A percentile compares a stretch with the other conserved stretches of the same genome.
Conservation (phyloP, 2,329 filamentous ascomycete genomes). For the Lachnum nothofagi region DNA sequence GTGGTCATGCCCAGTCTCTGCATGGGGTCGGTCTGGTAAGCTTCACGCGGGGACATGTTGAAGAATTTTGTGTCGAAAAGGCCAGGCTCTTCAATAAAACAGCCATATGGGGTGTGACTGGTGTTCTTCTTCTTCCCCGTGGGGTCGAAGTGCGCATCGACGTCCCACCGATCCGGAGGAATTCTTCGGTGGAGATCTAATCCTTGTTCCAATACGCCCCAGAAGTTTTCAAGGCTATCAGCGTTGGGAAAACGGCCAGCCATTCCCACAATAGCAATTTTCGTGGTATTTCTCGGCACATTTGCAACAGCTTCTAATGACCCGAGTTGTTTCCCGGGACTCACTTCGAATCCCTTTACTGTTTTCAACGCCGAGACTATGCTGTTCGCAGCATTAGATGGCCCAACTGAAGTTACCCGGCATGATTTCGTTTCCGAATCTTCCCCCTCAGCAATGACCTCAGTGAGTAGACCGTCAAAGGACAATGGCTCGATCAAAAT, state of each 20-base stretch:
- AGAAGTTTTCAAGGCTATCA: conserved; percentile 64
- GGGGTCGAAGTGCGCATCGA: conserved; percentile 64
- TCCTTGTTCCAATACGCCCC: conserved; percentile 69
- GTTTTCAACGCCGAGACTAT: not conserved
- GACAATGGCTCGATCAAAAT: conserved; percentile 47
- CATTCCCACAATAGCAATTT: conserved; percentile 76
- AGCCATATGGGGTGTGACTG: conserved; percentile 69
- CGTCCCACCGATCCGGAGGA: conserved; percentile 68
- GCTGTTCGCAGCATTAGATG: not conserved
- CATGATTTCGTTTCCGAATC: conserved; percentile 38
- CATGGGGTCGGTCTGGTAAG: conserved; percentile 75
- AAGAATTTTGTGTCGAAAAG: conserved; percentile 80
- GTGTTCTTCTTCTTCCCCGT: conserved; percentile 71
- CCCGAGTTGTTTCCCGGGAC: not conserved
- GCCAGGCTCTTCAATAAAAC: conserved; percentile 66
- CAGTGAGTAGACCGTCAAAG: conserved; percentile 45
- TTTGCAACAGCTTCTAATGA: conserved; percentile 39
- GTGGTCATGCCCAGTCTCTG: conserved; percentile 71
- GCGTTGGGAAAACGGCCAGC: conserved; percentile 72
- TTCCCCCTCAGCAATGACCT: conserved; percentile 41
- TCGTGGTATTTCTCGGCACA: conserved; percentile 51
- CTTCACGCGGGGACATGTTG: conserved; percentile 80
- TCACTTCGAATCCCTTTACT: conserved; percentile 4
- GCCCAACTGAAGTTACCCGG: conserved; percentile 46
- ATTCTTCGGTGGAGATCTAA: conserved; percentile 65